A percentile compares a stretch with the other conserved stretches of the same genome.
phyloP scores from a whole-genome alignment of 495 filamentous ascomycete genomes.

The Annulohypoxylon stygium region DNA sequence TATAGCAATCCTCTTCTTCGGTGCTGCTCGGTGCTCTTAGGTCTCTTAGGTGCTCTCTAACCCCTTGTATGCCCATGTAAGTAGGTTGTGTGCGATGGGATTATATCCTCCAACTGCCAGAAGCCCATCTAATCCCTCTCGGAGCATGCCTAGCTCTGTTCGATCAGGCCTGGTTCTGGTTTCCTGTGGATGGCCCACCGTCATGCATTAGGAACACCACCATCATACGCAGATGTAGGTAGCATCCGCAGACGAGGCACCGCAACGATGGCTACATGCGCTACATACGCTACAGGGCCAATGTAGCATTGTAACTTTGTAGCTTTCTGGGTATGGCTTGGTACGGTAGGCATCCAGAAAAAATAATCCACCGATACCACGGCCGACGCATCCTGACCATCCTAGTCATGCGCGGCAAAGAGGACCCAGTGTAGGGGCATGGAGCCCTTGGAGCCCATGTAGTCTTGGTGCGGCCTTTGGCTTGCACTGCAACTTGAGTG shows the following conservation, averaged over 20 bases:
- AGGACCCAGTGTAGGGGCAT: constrained; percentile 16
- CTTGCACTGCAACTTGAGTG: constrained; percentile 35
- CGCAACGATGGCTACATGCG: constrained; percentile 10
- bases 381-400: constrained; percentile 40
- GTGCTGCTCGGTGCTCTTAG: constrained; percentile 45
- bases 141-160: constrained; percentile 46
- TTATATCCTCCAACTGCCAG: constrained; percentile 27
- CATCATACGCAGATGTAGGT: constrained; percentile 22
- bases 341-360: constrained; percentile 31
- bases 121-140: constrained; percentile 30
- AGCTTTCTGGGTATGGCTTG: background rate
- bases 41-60: constrained; percentile 13
- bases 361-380: constrained; percentile 46
- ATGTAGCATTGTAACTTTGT: background rate
- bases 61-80: constrained; percentile 20
- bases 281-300: background rate
- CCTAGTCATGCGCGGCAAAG: constrained; percentile 52
- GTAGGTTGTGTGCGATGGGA: constrained; percentile 17
- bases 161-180: constrained; percentile 40
- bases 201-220: constrained; percentile 49
- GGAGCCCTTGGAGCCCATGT: background rate
- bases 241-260: constrained; percentile 43
- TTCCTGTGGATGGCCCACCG: constrained; percentile 44
- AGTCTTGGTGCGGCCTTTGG: constrained; percentile 20
- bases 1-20: constrained; percentile 53